A percentile compares a stretch with the other conserved stretches of the same genome.
phyloP scores from a whole-genome alignment of 495 filamentous ascomycete genomes.

The Xylaria flabelliformis region DNA sequence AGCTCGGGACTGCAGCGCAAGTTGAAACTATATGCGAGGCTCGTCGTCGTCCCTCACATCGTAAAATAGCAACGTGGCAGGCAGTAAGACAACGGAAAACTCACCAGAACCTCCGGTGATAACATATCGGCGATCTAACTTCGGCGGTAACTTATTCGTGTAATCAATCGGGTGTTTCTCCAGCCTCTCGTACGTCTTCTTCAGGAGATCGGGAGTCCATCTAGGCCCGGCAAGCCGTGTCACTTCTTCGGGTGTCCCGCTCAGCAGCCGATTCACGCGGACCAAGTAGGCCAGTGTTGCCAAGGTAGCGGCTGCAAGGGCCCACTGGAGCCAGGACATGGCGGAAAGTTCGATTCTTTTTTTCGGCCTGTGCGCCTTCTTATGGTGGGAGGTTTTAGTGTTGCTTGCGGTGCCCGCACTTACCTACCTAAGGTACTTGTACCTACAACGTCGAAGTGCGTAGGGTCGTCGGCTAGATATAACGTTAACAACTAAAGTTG shows the following conservation, averaged over 20 bases:
- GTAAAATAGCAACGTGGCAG: neutral
- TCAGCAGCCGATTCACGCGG: constrained; percentile 58
- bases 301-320: neutral
- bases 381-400: neutral
- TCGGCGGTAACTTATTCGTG: constrained; percentile 56
- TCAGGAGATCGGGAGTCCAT: constrained; percentile 58
- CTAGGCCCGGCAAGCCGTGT: constrained; percentile 49
- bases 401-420: neutral
- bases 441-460: neutral
- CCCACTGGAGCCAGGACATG: constrained; percentile 19
- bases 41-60: neutral
- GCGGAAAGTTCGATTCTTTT: neutral
- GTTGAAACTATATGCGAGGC: neutral
- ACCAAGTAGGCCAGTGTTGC: constrained; percentile 49
- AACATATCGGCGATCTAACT: constrained; percentile 61
- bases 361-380: neutral
- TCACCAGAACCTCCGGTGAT: constrained; percentile 64
- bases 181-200: constrained; percentile 51
- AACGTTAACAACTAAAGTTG: neutral
- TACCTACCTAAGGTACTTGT: too few species aligned
- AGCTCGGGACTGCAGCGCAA: neutral
- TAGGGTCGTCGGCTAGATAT: neutral
- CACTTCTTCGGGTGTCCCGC: constrained; percentile 54
- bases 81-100: constrained; percentile 32
- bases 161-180: constrained; percentile 54